Conservation (phyloP, 495 filamentous ascomycete species). For the Penicillium steckii region DNA sequence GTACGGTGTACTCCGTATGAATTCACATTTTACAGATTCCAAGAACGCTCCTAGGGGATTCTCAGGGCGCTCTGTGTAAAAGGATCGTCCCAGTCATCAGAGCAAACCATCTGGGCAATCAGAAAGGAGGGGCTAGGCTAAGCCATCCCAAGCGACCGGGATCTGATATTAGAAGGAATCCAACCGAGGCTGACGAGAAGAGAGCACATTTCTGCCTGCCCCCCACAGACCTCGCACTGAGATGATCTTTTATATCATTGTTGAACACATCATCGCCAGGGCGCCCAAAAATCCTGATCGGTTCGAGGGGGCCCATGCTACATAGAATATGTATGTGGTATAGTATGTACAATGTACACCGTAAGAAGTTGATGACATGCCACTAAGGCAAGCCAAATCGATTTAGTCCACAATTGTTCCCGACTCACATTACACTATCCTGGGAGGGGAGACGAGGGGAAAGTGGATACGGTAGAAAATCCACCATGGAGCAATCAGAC, state of each 20-base stretch:
- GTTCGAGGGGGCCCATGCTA: constrained; percentile 14
- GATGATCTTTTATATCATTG: constrained; percentile 3
- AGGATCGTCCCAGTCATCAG: background rate
- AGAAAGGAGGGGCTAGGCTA: background rate
- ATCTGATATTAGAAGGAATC: constrained; percentile 1
- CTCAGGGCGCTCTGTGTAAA: background rate
- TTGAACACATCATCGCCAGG: constrained; percentile 6
- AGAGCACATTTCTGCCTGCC: background rate
- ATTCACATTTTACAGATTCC: background rate
- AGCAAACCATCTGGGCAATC: background rate
- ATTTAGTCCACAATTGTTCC: constrained; percentile 21
- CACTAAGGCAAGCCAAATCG: constrained; percentile 29
- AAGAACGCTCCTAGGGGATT: background rate
- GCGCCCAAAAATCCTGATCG: background rate
- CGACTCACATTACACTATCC: constrained; percentile 14
- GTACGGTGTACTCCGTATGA: too few species aligned
- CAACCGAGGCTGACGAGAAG: constrained; percentile 12
- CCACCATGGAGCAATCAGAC: constrained; percentile 15
- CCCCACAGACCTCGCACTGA: background rate
- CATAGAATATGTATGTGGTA: too few species aligned
- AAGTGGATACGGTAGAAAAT: background rate
- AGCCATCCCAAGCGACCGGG: constrained; percentile 1
- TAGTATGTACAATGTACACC: too few species aligned
- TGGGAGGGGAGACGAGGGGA: constrained; percentile 6
- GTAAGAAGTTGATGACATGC: constrained; percentile 29